A percentile compares a stretch with the other conserved stretches of the same genome.
phyloP scores from a whole-genome alignment of 768 basidiomycete species.

The Cyathus striatus region DNA sequence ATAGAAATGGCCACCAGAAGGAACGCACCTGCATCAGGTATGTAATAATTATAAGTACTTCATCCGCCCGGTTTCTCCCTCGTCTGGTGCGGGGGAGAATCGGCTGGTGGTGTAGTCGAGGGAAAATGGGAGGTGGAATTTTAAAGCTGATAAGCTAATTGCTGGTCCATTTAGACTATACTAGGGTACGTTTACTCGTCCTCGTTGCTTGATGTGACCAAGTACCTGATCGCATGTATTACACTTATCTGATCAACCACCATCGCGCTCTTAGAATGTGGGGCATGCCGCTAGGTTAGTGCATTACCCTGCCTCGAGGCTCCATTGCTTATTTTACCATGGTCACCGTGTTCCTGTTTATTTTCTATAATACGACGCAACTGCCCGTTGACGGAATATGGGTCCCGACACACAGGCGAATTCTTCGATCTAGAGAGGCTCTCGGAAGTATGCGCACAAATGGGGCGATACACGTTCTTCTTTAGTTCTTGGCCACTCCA shows the following conservation, averaged over 20 bases:
- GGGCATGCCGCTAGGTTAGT: constrained; percentile 69
- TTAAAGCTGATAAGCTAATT: no score
- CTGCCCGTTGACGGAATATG: no score
- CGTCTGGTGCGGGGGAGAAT: no score
- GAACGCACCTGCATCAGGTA: constrained; percentile 54
- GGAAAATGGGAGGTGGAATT: no score
- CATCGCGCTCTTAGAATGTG: constrained; percentile 49
- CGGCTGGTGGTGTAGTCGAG: no score
- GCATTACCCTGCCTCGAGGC: not conserved
- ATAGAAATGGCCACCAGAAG: constrained; percentile 52
- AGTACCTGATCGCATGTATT: no score
- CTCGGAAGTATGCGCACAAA: constrained; percentile 48
- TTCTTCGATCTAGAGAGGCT: constrained; percentile 69
- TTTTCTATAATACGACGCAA: no score
- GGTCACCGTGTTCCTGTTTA: not conserved
- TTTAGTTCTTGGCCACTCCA: constrained; percentile 74
- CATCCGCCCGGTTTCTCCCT: not conserved
- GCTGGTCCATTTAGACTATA: constrained; percentile 36
- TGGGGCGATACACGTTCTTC: constrained; percentile 66
- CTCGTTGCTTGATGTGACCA: no score
- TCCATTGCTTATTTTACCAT: not conserved
- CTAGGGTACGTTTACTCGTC: constrained; percentile 40
- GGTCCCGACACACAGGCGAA: constrained; percentile 50
- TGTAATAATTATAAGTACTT: constrained; percentile 8
- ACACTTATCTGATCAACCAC: no score